Conservation (phyloP, 2,329 filamentous ascomycete genomes). For the Aschersonia sp. region DNA sequence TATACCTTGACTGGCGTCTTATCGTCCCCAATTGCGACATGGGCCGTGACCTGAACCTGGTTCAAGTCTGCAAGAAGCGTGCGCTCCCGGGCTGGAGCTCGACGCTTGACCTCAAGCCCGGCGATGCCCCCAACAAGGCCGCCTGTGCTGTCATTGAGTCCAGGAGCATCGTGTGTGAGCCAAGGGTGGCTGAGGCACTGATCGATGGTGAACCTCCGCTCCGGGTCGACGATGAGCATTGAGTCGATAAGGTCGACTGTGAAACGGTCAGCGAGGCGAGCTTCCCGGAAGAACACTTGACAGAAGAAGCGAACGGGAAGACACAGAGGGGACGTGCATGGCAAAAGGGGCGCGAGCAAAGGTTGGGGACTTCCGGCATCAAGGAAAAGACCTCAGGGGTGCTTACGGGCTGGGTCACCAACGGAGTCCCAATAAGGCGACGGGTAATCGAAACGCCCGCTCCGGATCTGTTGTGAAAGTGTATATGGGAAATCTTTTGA, state of each 20-base stretch:
- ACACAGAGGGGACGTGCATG: too few species aligned
- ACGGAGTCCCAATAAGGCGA: slow-evolving; percentile 70
- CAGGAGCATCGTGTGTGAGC: slow-evolving; percentile 50
- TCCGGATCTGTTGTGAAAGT: slow-evolving; percentile 78
- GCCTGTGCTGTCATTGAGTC: slow-evolving; percentile 74
- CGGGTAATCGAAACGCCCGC: slow-evolving; percentile 83
- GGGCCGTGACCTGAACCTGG: slow-evolving; percentile 42
- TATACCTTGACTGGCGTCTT: slow-evolving; percentile 58
- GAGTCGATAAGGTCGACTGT: slow-evolving; percentile 74
- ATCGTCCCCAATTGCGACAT: slow-evolving; percentile 39
- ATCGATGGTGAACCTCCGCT: slow-evolving; percentile 74
- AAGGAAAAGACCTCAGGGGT: neutral
- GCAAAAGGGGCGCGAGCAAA: too few species aligned
- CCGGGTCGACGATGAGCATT: slow-evolving; percentile 83
- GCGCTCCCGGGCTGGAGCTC: slow-evolving; percentile 67
- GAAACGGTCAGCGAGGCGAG: neutral
- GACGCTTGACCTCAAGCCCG: slow-evolving; percentile 67
- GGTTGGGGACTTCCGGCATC: too few species aligned
- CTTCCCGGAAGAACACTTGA: too few species aligned
- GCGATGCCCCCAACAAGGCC: slow-evolving; percentile 80
- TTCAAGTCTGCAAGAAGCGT: slow-evolving; percentile 77
- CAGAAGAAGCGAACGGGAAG: too few species aligned
- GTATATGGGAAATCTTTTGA: slow-evolving; percentile 71
- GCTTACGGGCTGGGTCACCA: slow-evolving; percentile 54
- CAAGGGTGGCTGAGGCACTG: slow-evolving; percentile 86